Evolutionary conservation across 306 rosid species (phyloP).

Genomic region (Cercis canadensis): DNA sequence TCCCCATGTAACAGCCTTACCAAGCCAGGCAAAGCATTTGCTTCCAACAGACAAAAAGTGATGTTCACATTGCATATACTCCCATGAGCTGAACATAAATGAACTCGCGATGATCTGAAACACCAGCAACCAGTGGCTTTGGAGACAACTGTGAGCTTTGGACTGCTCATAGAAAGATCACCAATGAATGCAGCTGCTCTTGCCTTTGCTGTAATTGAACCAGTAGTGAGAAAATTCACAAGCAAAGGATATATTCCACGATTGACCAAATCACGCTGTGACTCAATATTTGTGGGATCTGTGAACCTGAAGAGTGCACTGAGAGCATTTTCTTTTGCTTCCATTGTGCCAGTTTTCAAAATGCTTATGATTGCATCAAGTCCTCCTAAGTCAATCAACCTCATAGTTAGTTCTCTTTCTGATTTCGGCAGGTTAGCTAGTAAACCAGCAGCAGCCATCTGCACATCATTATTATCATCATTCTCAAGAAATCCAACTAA

Average conservation of each 20-base stretch:
- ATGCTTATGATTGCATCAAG: conserved; percentile 73
- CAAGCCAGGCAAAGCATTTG: conserved; percentile 72
- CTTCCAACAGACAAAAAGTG: conserved; percentile 77
- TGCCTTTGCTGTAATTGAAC: conserved; percentile 78
- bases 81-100: conserved; percentile 62
- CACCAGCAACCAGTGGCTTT: conserved; percentile 62
- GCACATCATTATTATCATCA: conserved; percentile 63
- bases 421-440: conserved; percentile 84
- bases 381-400: conserved; percentile 69
- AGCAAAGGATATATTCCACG: conserved; percentile 76
- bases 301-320: conserved; percentile 90
- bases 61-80: conserved; percentile 57
- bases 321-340: conserved; percentile 86
- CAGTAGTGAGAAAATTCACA: conserved; percentile 57
- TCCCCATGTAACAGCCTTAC: conserved; percentile 59
- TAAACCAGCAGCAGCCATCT: conserved; percentile 86
- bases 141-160: conserved; percentile 48
- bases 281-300: conserved; percentile 68
- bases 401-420: conserved; percentile 61
- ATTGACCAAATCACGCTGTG: conserved; percentile 67
- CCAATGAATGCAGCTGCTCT: conserved; percentile 89
- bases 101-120: conserved; percentile 48
- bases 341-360: conserved; percentile 61
- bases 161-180: conserved; percentile 76
- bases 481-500: conserved; percentile 79